These are phyloP conservation scores for Pseudotulostoma volvatum DNA, from an alignment of 495 filamentous ascomycete species.

Conservation along the genomic window DNA sequence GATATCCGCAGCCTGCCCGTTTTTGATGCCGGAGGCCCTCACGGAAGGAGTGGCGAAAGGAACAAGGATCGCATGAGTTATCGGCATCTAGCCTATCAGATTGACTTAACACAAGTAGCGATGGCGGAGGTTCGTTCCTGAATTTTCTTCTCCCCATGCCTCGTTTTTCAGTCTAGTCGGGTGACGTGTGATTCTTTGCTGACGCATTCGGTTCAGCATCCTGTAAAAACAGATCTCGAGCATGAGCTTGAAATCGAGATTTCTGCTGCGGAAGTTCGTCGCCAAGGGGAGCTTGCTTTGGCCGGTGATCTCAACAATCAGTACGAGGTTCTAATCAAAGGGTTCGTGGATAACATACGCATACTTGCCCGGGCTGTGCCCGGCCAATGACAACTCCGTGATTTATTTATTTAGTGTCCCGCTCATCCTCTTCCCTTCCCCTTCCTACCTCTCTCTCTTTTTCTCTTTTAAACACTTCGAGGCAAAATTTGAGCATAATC, in stretches of 20 bases:
- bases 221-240: constrained; percentile 42
- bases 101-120: constrained; percentile 82
- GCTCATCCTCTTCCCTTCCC: background rate
- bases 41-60: constrained; percentile 39
- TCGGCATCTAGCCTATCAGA: constrained; percentile 63
- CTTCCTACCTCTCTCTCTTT: constrained; percentile 5
- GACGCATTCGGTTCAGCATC: background rate
- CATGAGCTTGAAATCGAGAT: constrained; percentile 86
- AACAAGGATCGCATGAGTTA: constrained; percentile 85
- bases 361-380: constrained; percentile 41
- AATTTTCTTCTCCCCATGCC: background rate
- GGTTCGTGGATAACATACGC: constrained; percentile 71
- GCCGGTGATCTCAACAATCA: constrained; percentile 38
- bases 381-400: background rate
- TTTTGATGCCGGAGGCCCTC: constrained; percentile 16
- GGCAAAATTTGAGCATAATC: too few species aligned
- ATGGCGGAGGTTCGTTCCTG: constrained; percentile 36
- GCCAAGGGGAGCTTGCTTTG: constrained; percentile 48
- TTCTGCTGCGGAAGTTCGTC: constrained; percentile 44
- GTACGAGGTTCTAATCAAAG: constrained; percentile 61
- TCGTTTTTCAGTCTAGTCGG: constrained; percentile 4
- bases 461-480: too few species aligned
- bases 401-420: background rate
- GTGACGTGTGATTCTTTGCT: constrained; percentile 1
- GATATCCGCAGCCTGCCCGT: constrained; percentile 36